These are phyloP conservation scores for Peronospora belbahrii DNA, from an alignment of 352 stramenopile genomes.

Conservation along the genomic window DNA sequence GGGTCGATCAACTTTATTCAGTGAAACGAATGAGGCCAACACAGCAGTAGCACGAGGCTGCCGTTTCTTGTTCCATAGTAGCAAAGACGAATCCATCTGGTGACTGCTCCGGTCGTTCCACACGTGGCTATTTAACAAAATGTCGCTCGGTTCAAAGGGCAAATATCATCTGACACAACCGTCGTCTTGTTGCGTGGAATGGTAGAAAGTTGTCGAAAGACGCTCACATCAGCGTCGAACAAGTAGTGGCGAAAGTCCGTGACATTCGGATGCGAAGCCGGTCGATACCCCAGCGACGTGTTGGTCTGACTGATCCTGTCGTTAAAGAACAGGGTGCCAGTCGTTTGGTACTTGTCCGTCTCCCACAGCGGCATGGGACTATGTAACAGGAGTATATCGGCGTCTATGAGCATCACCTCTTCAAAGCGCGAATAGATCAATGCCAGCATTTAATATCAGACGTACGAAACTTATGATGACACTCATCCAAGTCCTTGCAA, in stretches of 20 bases:
- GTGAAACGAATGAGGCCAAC: conserved; percentile 36
- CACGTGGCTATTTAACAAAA: conserved; percentile 33
- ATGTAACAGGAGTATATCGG: conserved; percentile 35
- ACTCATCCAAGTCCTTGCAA: conserved; percentile 27
- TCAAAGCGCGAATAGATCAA: conserved; percentile 42
- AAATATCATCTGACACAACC: conserved; percentile 2
- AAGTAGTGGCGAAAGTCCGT: conserved; percentile 35
- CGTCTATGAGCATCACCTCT: conserved; percentile 47
- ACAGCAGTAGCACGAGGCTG: too few species aligned
- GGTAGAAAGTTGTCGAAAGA: conserved; percentile 27
- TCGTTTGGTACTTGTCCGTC: conserved; percentile 18
- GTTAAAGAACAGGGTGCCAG: conserved; percentile 50
- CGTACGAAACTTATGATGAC: conserved; percentile 28
- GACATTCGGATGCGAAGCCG: conserved; percentile 12
- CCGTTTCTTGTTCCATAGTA: conserved; percentile 47
- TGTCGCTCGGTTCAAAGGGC: conserved; percentile 35
- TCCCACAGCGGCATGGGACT: conserved; percentile 34
- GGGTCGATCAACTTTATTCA: conserved; percentile 21
- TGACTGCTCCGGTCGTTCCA: conserved; percentile 47
- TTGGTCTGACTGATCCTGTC: conserved; percentile 36
- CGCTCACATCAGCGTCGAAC: conserved; percentile 27
- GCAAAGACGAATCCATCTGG: conserved; percentile 50
- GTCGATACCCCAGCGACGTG: conserved; percentile 24
- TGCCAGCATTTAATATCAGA: conserved; percentile 29
- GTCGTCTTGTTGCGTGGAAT: conserved; percentile 21